phyloP scores from a whole-genome alignment of 2,329 filamentous ascomycete genomes.

The Epichloe gansuensis region DNA sequence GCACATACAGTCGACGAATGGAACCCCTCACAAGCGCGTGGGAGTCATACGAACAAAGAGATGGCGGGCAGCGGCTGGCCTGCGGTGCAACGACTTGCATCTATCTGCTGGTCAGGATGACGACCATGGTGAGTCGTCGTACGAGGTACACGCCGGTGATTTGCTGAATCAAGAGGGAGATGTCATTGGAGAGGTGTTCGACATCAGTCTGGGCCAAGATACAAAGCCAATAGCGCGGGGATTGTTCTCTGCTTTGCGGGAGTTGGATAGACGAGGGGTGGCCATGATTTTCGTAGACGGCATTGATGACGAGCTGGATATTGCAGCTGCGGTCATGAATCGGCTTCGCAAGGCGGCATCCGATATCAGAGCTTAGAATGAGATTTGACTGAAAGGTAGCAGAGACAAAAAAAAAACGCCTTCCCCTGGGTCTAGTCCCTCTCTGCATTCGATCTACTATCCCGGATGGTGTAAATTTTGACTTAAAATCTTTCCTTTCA shows the following conservation, averaged over 20 bases:
- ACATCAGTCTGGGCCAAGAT: conserved; percentile 60
- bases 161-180: conserved; percentile 22
- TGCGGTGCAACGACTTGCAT: conserved; percentile 20
- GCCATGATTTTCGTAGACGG: conserved; percentile 87
- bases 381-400: neutral
- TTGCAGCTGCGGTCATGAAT: conserved; percentile 81
- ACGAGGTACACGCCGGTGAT: conserved; percentile 28
- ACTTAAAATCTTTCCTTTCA: conserved; percentile 11
- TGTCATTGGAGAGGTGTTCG: conserved; percentile 38
- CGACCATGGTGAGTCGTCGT: conserved; percentile 16
- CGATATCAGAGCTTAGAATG: conserved; percentile 37
- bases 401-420: neutral
- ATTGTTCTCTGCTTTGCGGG: conserved; percentile 74
- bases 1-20: conserved; percentile 10
- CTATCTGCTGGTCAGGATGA: conserved; percentile 8
- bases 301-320: conserved; percentile 63
- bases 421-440: neutral
- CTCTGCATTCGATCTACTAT: neutral
- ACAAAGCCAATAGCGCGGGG: conserved; percentile 68
- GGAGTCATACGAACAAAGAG: conserved; percentile 43
- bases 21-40: conserved; percentile 20
- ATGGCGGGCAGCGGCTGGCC: conserved; percentile 34
- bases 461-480: neutral
- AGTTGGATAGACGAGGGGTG: conserved; percentile 67
- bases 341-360: conserved; percentile 65